Conservation (phyloP, 140 eudicot species). For the Erigeron philadelphicus region DNA sequence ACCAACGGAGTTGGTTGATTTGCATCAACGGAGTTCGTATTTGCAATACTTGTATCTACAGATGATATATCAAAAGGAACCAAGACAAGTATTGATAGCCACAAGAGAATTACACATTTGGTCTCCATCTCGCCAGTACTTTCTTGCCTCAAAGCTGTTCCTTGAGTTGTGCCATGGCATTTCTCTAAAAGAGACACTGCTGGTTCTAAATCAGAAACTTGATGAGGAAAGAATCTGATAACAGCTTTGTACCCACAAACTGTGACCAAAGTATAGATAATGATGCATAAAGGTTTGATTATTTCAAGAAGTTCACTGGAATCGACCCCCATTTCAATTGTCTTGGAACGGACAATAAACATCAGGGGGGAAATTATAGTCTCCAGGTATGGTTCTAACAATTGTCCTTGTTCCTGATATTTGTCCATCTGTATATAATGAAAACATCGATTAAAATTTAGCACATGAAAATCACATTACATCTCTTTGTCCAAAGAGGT, state of each 20-base stretch:
- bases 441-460: not conserved
- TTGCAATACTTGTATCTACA: constrained; percentile 78
- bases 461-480: not conserved
- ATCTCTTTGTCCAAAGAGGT: not conserved
- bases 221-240: constrained; percentile 91
- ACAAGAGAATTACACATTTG: constrained; percentile 75
- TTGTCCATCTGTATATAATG: constrained; percentile 69
- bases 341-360: constrained; percentile 67
- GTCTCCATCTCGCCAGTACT: constrained; percentile 99
- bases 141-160: constrained; percentile 73
- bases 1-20: constrained; percentile 85
- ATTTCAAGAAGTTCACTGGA: constrained; percentile 65
- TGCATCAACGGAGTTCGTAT: constrained; percentile 31
- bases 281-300: constrained; percentile 67
- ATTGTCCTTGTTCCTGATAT: constrained; percentile 93
- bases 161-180: constrained; percentile 53
- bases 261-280: constrained; percentile 72
- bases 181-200: constrained; percentile 88
- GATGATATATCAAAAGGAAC: constrained; percentile 96
- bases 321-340: constrained; percentile 55
- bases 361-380: constrained; percentile 81
- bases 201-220: constrained; percentile 93
- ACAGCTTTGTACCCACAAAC: constrained; percentile 96
- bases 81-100: constrained; percentile 89
- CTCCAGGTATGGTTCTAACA: constrained; percentile 94